Evolutionary conservation across 306 rosid species (phyloP).

Genomic region (Alnus rubra): DNA sequence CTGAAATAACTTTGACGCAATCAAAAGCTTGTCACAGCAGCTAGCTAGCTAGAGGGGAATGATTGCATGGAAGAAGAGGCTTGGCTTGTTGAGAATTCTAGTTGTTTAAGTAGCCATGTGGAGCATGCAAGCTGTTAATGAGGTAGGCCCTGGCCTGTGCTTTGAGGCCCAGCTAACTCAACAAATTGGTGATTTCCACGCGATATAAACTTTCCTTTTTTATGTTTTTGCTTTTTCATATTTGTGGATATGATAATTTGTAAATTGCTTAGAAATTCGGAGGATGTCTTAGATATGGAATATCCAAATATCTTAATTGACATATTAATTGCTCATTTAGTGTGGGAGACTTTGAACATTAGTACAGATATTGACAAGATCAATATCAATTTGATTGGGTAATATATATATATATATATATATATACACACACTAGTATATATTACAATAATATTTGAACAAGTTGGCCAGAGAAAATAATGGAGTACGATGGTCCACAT

Average conservation of each 20-base stretch:
- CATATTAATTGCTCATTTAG: conserved; percentile 30
- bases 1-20: too few species aligned
- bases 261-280: not conserved
- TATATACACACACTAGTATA: not conserved
- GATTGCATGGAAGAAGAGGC: conserved; percentile 25
- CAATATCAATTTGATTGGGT: conserved; percentile 30
- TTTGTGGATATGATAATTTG: conserved; percentile 19
- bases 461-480: conserved; percentile 17
- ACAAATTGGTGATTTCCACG: conserved; percentile 33
- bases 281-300: conserved; percentile 19
- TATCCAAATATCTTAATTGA: conserved; percentile 10
- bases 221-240: not conserved
- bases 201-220: not conserved
- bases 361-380: conserved; percentile 36
- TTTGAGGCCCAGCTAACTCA: conserved; percentile 35
- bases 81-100: conserved; percentile 27
- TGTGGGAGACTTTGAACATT: conserved; percentile 35
- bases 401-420: conserved; percentile 17
- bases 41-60: conserved; percentile 1
- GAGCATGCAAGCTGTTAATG: conserved; percentile 44
- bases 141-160: conserved; percentile 50
- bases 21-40: too few species aligned
- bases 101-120: conserved; percentile 50
- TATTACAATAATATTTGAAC: conserved; percentile 32
- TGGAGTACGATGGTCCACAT: conserved; percentile 30